Percentiles rank a stretch among this genome's conserved stretches.
Evolutionary conservation across 75 land plant species (phyloP).

Genomic region (Sequoia sempervirens): DNA sequence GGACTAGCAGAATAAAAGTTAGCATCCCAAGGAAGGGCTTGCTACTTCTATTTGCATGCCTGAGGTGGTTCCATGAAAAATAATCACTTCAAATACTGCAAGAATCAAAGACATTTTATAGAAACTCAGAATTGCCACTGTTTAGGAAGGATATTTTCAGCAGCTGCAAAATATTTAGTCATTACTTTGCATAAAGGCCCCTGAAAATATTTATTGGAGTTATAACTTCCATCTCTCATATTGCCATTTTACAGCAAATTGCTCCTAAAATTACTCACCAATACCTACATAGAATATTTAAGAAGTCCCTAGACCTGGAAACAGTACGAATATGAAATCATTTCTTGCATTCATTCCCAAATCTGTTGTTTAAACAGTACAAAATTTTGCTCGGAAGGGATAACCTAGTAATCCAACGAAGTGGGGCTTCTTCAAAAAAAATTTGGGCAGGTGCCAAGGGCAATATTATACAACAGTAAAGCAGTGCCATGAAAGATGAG

Average conservation of each 20-base stretch:
- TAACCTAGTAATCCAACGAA: background rate
- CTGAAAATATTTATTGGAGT: background rate
- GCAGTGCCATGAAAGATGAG: background rate
- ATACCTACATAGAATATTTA: background rate
- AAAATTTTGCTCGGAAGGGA: background rate
- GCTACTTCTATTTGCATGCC: background rate
- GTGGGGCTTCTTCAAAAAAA: background rate
- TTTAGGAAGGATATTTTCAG: background rate
- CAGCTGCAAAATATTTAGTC: background rate
- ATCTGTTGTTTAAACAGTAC: background rate
- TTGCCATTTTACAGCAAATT: background rate
- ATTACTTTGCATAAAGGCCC: background rate
- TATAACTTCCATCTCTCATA: background rate
- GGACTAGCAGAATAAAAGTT: background rate
- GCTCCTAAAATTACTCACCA: background rate
- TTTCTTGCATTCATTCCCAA: background rate
- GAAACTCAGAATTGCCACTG: background rate
- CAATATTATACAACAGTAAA: background rate
- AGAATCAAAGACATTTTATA: background rate
- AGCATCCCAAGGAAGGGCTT: background rate
- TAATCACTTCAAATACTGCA: background rate
- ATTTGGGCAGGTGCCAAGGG: background rate
- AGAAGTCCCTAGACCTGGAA: background rate
- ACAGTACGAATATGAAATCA: no score
- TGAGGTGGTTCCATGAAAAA: background rate